Conservation (phyloP, 2,329 filamentous ascomycete species). For the Aspergillus pseudonomiae region DNA sequence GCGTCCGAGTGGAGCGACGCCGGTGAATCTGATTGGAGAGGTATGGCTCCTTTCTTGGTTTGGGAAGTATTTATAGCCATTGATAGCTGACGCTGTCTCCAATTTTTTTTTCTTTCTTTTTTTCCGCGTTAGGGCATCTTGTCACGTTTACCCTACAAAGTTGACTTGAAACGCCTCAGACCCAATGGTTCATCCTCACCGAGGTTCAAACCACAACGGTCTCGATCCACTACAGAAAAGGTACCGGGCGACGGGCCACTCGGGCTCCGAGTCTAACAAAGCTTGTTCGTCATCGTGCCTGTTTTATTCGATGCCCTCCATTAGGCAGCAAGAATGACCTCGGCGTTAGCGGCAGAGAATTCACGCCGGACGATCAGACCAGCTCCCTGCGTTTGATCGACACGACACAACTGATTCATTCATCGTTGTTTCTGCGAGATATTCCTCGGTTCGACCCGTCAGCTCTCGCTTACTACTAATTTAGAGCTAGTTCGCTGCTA, state of each 20-base stretch:
- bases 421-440: neutral
- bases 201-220: neutral
- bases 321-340: neutral
- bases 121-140: neutral
- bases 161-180: neutral
- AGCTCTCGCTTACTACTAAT: neutral
- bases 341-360: neutral
- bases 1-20: neutral
- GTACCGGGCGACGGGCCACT: neutral
- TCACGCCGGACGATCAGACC: neutral
- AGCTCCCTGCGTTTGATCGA: neutral
- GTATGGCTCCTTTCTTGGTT: neutral
- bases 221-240: neutral
- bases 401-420: neutral
- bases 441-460: neutral
- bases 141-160: neutral
- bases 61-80: neutral
- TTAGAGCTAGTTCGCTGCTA: neutral
- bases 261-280: conserved; percentile 3
- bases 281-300: neutral
- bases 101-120: neutral
- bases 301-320: neutral
- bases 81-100: neutral
- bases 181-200: neutral
- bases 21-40: neutral